Evolutionary conservation across 306 rosid species (phyloP).

Genomic region (Castanea crenata): DNA sequence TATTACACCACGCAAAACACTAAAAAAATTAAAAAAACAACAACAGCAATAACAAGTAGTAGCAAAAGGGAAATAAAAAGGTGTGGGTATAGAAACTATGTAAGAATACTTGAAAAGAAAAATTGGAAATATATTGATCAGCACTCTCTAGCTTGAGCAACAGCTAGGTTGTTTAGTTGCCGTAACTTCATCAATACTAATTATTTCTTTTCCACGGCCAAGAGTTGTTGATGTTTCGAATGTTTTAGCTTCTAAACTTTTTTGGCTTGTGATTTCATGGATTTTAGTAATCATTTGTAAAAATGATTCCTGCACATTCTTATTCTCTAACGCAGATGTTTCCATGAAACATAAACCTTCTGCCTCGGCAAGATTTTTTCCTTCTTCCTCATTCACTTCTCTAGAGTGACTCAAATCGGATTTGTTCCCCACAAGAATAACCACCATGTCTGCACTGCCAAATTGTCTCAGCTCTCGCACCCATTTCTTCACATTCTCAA

Average conservation of each 20-base stretch:
- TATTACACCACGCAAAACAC: too few species aligned
- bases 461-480: conserved; percentile 64
- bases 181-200: conserved; percentile 63
- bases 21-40: not conserved
- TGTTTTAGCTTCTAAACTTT: conserved; percentile 49
- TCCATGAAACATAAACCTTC: conserved; percentile 84
- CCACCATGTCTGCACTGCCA: conserved; percentile 68
- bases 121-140: not conserved
- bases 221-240: conserved; percentile 25
- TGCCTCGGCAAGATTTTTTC: conserved; percentile 50
- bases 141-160: conserved; percentile 30
- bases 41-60: not conserved
- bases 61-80: not conserved
- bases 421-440: conserved; percentile 77
- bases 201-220: conserved; percentile 51
- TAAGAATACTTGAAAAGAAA: not conserved
- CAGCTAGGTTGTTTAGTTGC: conserved; percentile 74
- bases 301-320: conserved; percentile 79
- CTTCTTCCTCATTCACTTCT: conserved; percentile 72
- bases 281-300: conserved; percentile 67
- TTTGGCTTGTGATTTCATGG: conserved; percentile 60
- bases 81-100: not conserved
- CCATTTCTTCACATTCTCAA: conserved; percentile 67
- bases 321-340: conserved; percentile 79
- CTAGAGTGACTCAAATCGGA: conserved; percentile 62